phyloP scores from a whole-genome alignment of 495 filamentous ascomycete genomes.

The Tuber borchii region DNA sequence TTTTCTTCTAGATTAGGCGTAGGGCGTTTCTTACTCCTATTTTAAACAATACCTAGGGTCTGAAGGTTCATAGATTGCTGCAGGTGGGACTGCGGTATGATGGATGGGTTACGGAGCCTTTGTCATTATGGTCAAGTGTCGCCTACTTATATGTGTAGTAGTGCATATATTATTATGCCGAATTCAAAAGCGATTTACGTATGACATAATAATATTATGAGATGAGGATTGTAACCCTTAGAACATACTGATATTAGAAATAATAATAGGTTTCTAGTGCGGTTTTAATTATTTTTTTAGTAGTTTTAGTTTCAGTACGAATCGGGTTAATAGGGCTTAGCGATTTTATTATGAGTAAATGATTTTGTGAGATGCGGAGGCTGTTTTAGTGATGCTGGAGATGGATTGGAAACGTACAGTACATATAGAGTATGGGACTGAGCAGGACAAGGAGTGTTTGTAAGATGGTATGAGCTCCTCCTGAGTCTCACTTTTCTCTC shows the following conservation, averaged over 20 bases:
- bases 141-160: background rate
- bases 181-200: background rate
- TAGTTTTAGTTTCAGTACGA: background rate
- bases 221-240: background rate
- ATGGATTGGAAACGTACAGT: background rate
- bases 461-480: background rate
- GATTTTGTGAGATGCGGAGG: background rate
- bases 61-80: background rate
- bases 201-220: conserved; percentile 7
- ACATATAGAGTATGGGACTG: background rate
- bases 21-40: conserved; percentile 16
- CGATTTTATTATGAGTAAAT: background rate
- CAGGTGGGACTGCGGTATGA: background rate
- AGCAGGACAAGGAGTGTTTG: background rate
- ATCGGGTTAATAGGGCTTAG: background rate
- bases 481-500: background rate
- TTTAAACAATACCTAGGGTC: background rate
- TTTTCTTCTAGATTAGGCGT: conserved; percentile 16
- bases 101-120: background rate
- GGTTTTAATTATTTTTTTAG: background rate
- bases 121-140: background rate
- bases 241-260: conserved; percentile 1
- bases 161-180: background rate
- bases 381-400: background rate
- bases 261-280: conserved; percentile 3